phyloP scores from a whole-genome alignment of 1,139 yeast genomes.

The Pichia sp. region DNA sequence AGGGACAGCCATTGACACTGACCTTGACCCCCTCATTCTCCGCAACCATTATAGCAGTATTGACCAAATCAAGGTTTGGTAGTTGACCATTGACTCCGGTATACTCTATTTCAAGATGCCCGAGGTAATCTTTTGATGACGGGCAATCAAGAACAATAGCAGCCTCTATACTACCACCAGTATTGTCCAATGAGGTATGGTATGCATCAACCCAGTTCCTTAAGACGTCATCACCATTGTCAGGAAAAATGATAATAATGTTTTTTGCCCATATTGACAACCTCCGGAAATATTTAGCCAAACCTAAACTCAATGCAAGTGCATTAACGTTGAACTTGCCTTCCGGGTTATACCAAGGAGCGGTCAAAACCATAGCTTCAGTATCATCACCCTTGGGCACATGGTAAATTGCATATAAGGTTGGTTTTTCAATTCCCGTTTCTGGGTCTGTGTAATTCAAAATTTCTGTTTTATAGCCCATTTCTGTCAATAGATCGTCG shows the following conservation, averaged over 20 bases:
- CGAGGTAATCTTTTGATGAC: slow-evolving; percentile 61
- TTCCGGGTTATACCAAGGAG: slow-evolving; percentile 74
- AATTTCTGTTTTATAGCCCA: slow-evolving; percentile 67
- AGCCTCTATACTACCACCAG: slow-evolving; percentile 95
- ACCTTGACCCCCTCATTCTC: slow-evolving; percentile 71
- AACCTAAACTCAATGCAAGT: slow-evolving; percentile 62
- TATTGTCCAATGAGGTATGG: slow-evolving; percentile 75
- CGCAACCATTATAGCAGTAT: slow-evolving; percentile 68
- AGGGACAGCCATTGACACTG: slow-evolving; percentile 58
- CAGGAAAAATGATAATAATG: slow-evolving; percentile 79
- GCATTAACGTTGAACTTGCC: slow-evolving; percentile 72
- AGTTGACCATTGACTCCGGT: slow-evolving; percentile 93
- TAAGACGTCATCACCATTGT: slow-evolving; percentile 63
- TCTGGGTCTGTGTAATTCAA: slow-evolving; percentile 20
- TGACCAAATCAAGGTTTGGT: slow-evolving; percentile 87
- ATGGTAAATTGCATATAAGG: slow-evolving; percentile 79
- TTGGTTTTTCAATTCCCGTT: slow-evolving; percentile 18
- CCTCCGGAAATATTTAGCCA: slow-evolving; percentile 74
- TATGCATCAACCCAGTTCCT: slow-evolving; percentile 93
- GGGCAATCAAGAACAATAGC: slow-evolving; percentile 85
- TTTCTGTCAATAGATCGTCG: slow-evolving; percentile 58
- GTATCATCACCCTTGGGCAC: slow-evolving; percentile 97
- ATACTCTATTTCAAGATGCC: slow-evolving; percentile 68
- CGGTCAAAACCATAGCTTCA: slow-evolving; percentile 86
- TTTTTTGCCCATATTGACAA: slow-evolving; percentile 97